phyloP scores from a whole-genome alignment of 331 rosid species.

The Malus hybrid region DNA sequence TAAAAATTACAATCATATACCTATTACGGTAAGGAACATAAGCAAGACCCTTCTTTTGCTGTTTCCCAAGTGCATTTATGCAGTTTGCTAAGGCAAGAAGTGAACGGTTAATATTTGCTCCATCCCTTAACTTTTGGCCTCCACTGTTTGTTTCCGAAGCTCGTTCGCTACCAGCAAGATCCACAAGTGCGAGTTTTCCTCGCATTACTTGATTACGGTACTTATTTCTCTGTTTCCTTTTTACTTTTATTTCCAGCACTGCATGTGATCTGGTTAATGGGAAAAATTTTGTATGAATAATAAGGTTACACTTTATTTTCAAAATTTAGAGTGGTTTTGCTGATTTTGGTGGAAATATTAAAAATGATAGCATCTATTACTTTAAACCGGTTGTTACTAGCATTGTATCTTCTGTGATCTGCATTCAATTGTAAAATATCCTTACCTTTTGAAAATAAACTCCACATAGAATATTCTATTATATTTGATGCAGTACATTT shows the following conservation, averaged over 20 bases:
- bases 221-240: conserved; percentile 49
- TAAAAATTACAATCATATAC: conserved; percentile 24
- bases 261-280: conserved; percentile 52
- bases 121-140: conserved; percentile 58
- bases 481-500: background rate
- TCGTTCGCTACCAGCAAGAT: conserved; percentile 66
- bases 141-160: conserved; percentile 51
- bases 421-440: no score
- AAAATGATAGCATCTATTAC: background rate
- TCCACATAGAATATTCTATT: background rate
- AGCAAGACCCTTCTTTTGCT: conserved; percentile 61
- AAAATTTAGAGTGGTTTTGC: background rate
- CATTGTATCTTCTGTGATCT: background rate
- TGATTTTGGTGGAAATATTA: background rate
- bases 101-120: conserved; percentile 67
- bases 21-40: conserved; percentile 64
- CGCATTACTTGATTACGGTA: conserved; percentile 46
- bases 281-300: background rate
- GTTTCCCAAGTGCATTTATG: conserved; percentile 63
- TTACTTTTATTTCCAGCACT: conserved; percentile 52
- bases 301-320: background rate
- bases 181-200: conserved; percentile 67
- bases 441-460: background rate
- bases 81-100: conserved; percentile 67
- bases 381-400: background rate